Evolutionary conservation across 2,329 filamentous ascomycete species (phyloP).

Genomic region (Sclerotinia trifoliorum): DNA sequence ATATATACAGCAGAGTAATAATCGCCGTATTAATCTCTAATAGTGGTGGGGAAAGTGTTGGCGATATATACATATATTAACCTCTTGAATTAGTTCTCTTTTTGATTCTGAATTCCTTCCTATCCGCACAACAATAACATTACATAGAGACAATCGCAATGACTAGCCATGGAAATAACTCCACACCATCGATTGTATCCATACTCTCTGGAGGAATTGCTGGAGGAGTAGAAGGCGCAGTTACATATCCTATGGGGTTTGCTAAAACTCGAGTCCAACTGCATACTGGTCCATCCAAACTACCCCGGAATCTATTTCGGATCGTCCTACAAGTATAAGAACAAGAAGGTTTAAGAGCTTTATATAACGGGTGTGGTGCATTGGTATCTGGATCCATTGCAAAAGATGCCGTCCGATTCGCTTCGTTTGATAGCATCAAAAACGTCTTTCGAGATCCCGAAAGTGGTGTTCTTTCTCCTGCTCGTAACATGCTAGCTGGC

Average conservation of each 20-base stretch:
- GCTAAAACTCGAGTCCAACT: constrained; percentile 64
- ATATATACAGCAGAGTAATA: too few relatives aligned
- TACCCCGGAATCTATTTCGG: constrained; percentile 55
- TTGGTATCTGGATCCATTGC: constrained; percentile 43
- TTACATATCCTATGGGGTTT: constrained; percentile 62
- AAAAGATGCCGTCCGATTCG: constrained; percentile 65
- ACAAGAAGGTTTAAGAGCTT: constrained; percentile 53
- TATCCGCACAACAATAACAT: background rate
- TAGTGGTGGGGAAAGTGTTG: too few relatives aligned
- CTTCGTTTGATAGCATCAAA: constrained; percentile 66
- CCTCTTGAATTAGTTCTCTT: too few relatives aligned
- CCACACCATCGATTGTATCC: constrained; percentile 29
- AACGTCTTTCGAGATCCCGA: constrained; percentile 58
- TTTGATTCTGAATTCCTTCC: background rate
- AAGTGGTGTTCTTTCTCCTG: constrained; percentile 55
- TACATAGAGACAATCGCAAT: background rate
- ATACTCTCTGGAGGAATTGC: constrained; percentile 35
- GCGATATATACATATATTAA: too few relatives aligned
- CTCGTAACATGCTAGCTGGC: constrained; percentile 59
- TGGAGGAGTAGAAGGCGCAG: constrained; percentile 26
- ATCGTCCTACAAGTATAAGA: constrained; percentile 55
- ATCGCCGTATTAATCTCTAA: too few relatives aligned
- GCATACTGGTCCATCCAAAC: constrained; percentile 41
- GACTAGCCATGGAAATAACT: constrained; percentile 6
- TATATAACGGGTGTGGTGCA: constrained; percentile 43